Base-by-base conservation (phyloP, 345 rosid species). In the Ceriops tagal region DNA sequence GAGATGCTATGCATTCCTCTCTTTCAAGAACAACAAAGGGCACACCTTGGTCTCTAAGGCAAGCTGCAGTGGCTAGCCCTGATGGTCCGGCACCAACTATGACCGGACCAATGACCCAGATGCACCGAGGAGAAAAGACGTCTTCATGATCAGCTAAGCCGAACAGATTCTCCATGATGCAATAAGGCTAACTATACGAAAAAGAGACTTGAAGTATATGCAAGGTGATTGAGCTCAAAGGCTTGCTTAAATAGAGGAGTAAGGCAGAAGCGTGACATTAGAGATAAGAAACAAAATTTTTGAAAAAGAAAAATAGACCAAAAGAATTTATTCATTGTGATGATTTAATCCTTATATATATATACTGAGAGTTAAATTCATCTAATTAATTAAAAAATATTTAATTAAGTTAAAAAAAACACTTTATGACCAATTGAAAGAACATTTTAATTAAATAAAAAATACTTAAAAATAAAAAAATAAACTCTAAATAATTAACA, bases 81-180 rank as follows among this genome's bases (percentile, higher is more conserved):
- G 97, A 84, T 0, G 97, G 97, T 31, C 97, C 97, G 6, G 92
- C 96, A 9, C 97, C 97, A 16, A 91, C 87, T 27, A 89, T 92
- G 65, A 92, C 79, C 2, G 93, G 96, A 28, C 97, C 96, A 18
- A 78, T 87, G 22, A 92, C 96, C 90, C 79, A 81, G 62, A 83
- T 84, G 75, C 88, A 82, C 62, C 89, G 81, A 43, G 74, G 81
- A 37, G 73, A 60, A 8, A 67, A 62, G 84, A 66, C 70, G 52
- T 85, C 84, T 19, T 86, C 85, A 0, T 78, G 82, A 79, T 75
- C 87, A 55, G 15, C 79, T 15, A 70, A 72, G 18, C 79, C 81
- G 59, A 86, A 80, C 67, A 80, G 67, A 62, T 43, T 79, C 63
- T 86, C 87, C 88, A 84, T 84, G 22, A 51, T 68, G 70, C 4